Evolutionary conservation across 2,329 filamentous ascomycete genomes (phyloP).

Genomic region (Ophiocordyceps camponoti-floridani): DNA sequence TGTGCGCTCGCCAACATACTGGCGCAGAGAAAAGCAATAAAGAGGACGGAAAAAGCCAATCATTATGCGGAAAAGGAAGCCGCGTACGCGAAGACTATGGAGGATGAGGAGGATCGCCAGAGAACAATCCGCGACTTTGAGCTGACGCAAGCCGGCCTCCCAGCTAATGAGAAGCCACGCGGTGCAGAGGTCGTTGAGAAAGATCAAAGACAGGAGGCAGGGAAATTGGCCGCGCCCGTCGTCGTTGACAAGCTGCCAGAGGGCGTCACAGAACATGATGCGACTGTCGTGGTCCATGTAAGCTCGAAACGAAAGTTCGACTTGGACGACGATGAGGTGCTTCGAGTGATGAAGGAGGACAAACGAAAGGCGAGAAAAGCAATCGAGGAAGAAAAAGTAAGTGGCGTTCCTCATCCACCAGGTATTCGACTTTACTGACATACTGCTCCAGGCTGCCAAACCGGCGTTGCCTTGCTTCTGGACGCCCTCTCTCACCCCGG

Average conservation of each 20-base stretch:
- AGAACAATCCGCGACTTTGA: constrained; percentile 71
- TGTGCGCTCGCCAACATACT: constrained; percentile 86
- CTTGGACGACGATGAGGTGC: constrained; percentile 59
- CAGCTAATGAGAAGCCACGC: constrained; percentile 21
- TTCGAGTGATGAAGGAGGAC: constrained; percentile 51
- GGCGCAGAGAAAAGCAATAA: constrained; percentile 80
- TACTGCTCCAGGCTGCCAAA: constrained; percentile 34
- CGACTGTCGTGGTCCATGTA: constrained; percentile 1
- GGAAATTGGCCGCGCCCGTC: not conserved
- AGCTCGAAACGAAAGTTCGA: constrained; percentile 52
- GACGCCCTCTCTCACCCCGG: constrained; percentile 70
- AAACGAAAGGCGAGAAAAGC: constrained; percentile 49
- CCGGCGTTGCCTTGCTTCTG: constrained; percentile 72
- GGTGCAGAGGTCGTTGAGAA: constrained; percentile 4
- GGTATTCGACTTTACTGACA: constrained; percentile 1
- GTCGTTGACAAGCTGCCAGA: not conserved
- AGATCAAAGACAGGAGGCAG: not conserved
- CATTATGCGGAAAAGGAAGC: constrained; percentile 44
- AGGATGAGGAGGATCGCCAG: constrained; percentile 51
- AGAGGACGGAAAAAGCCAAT: constrained; percentile 51
- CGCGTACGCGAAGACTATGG: constrained; percentile 37
- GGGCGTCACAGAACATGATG: not conserved
- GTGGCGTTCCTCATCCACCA: constrained; percentile 1
- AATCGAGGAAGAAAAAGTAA: constrained; percentile 55
- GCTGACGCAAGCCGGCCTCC: constrained; percentile 56